Evolutionary conservation across 2,329 filamentous ascomycete genomes (phyloP).

Genomic region (Colletotrichum lindemuthianum): DNA sequence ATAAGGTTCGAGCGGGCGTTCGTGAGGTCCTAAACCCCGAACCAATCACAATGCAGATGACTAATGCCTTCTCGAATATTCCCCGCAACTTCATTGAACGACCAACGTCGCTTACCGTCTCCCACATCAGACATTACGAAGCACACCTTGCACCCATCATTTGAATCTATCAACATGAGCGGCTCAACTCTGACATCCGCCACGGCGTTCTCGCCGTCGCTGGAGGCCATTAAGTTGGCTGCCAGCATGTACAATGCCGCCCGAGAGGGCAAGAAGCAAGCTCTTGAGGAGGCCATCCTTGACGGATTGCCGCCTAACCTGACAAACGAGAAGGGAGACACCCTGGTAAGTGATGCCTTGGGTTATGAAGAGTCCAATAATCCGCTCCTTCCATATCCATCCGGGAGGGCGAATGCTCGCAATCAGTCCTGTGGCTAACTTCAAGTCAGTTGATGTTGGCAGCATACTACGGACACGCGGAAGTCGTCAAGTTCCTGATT

Average conservation of each 20-base stretch:
- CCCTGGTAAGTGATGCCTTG: constrained; percentile 58
- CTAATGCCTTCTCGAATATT: constrained; percentile 33
- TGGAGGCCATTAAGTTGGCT: constrained; percentile 73
- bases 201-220: constrained; percentile 54
- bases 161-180: constrained; percentile 18
- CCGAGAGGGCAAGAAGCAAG: constrained; percentile 64
- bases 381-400: too few species aligned
- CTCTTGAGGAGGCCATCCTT: constrained; percentile 70
- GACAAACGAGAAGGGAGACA: constrained; percentile 79
- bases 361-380: too few species aligned
- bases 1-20: too few species aligned
- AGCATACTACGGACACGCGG: constrained; percentile 73
- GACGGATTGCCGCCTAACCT: constrained; percentile 75
- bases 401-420: background rate
- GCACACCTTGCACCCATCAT: background rate
- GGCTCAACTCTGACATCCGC: constrained; percentile 27
- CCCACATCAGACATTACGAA: constrained; percentile 16
- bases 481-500: constrained; percentile 68
- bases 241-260: constrained; percentile 74
- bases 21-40: background rate
- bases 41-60: constrained; percentile 24
- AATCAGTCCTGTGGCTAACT: background rate
- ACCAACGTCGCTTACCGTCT: background rate
- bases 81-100: constrained; percentile 19
- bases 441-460: constrained; percentile 72